A percentile compares a stretch with the other conserved stretches of the same genome.
Conservation (phyloP, 1,284 basidiomycete species). For the Cryptococcus neoformans region DNA sequence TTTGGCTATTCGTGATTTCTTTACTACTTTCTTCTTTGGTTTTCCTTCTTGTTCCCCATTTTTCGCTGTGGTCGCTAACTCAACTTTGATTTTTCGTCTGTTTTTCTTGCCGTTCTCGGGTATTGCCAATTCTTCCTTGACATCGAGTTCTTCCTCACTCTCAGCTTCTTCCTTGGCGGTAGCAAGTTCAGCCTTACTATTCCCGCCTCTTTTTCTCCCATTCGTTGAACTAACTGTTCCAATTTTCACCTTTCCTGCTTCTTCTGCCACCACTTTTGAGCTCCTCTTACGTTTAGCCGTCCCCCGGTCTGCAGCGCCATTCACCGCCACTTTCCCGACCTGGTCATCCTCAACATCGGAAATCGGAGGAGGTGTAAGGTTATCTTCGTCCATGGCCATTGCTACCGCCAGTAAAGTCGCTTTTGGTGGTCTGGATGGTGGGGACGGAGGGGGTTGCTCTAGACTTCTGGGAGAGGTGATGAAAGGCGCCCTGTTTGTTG, state of each 20-base stretch:
- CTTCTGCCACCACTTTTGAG: constrained; percentile 2
- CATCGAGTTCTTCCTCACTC: constrained; percentile 15
- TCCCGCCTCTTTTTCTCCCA: constrained; percentile 10
- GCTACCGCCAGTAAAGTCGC: background rate
- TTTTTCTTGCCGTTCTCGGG: too few species aligned
- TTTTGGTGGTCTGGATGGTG: background rate
- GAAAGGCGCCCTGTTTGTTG: background rate
- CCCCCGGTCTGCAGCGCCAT: background rate
- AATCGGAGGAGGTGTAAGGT: background rate
- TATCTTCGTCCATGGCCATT: constrained; percentile 6
- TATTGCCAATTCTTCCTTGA: too few species aligned
- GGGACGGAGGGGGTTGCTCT: background rate
- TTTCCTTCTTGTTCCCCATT: constrained; percentile 3
- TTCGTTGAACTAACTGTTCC: background rate
- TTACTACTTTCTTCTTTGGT: constrained; percentile 27
- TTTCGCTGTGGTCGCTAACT: too few species aligned
- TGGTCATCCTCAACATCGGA: constrained; percentile 1
- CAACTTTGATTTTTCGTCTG: too few species aligned
- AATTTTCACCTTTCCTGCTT: background rate
- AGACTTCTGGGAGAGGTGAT: background rate
- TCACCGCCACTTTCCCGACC: background rate
- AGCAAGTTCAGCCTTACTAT: background rate
- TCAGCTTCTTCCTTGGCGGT: constrained; percentile 23
- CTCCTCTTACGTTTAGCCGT: background rate
- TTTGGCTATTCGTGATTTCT: constrained; percentile 31